Evolutionary conservation across 2,329 filamentous ascomycete species (phyloP).

Genomic region (Colletotrichum sp.): DNA sequence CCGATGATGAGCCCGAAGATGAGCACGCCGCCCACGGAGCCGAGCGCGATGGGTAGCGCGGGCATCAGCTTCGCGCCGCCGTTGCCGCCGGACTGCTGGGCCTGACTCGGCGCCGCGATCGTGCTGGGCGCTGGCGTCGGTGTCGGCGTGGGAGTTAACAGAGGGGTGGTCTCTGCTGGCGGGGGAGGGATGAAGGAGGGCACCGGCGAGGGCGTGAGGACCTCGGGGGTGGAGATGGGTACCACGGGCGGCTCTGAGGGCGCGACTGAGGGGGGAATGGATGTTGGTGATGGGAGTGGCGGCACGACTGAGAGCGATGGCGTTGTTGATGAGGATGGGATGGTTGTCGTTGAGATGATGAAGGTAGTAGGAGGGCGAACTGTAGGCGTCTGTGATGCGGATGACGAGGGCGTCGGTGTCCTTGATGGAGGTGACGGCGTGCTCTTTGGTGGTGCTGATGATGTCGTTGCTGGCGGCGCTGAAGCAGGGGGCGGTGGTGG

Average conservation of each 20-base stretch:
- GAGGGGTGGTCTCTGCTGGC: not conserved
- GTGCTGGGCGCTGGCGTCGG: not conserved
- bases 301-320: slow-evolving; percentile 1
- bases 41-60: slow-evolving; percentile 21
- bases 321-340: not conserved
- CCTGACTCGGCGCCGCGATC: slow-evolving; percentile 10
- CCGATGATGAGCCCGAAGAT: slow-evolving; percentile 16
- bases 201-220: not conserved
- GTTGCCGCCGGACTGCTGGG: not conserved
- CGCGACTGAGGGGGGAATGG: not conserved
- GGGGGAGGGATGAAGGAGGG: not conserved
- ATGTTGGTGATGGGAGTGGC: not conserved
- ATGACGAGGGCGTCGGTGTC: not conserved
- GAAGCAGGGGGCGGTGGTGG: not conserved
- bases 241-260: not conserved
- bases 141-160: not conserved
- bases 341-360: slow-evolving; percentile 6
- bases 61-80: slow-evolving; percentile 17
- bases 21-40: slow-evolving; percentile 19
- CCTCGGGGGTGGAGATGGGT: not conserved
- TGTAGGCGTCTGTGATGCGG: not conserved
- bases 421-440: not conserved
- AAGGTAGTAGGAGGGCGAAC: slow-evolving; percentile 3
- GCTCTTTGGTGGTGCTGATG: not conserved
- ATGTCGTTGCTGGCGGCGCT: not conserved